Conservation (phyloP, 139 green algal genomes). For the Chara braunii region DNA sequence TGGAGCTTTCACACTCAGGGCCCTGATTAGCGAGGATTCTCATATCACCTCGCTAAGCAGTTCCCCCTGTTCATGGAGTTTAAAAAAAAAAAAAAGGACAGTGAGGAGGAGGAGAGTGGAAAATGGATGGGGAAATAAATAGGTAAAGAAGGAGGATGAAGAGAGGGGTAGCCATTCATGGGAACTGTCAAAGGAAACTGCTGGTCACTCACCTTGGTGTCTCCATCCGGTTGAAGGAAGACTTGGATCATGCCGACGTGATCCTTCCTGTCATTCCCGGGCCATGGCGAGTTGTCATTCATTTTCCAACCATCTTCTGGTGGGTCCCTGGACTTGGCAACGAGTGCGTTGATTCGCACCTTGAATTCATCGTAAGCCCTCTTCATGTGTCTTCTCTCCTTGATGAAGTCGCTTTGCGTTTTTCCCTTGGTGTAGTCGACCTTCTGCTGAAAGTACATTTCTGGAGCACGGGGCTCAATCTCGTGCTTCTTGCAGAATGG, state of each 20-base stretch:
- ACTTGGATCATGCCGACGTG: constrained; percentile 34
- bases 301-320: constrained; percentile 19
- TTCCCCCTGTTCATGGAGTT: too few relatives aligned
- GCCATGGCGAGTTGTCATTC: constrained; percentile 13
- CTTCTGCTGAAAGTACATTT: constrained; percentile 33
- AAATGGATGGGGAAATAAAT: too few relatives aligned
- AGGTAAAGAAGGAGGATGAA: too few relatives aligned
- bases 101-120: too few relatives aligned
- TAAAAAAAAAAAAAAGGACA: too few relatives aligned
- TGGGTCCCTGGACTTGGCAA: constrained; percentile 15
- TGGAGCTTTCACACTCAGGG: too few relatives aligned
- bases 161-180: too few relatives aligned
- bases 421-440: constrained; percentile 30
- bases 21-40: too few relatives aligned
- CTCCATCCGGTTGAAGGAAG: constrained; percentile 25
- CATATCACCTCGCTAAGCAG: too few relatives aligned
- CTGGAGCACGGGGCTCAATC: constrained; percentile 25
- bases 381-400: constrained; percentile 20
- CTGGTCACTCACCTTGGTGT: too few relatives aligned
- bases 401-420: constrained; percentile 14
- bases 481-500: constrained; percentile 24
- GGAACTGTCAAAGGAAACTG: too few relatives aligned
- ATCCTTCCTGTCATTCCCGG: constrained; percentile 13
- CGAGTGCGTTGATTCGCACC: constrained; percentile 30
- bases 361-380: constrained; percentile 36